Base-by-base conservation (phyloP, 208 protist genomes). In the Leishmania martiniquensis region DNA sequence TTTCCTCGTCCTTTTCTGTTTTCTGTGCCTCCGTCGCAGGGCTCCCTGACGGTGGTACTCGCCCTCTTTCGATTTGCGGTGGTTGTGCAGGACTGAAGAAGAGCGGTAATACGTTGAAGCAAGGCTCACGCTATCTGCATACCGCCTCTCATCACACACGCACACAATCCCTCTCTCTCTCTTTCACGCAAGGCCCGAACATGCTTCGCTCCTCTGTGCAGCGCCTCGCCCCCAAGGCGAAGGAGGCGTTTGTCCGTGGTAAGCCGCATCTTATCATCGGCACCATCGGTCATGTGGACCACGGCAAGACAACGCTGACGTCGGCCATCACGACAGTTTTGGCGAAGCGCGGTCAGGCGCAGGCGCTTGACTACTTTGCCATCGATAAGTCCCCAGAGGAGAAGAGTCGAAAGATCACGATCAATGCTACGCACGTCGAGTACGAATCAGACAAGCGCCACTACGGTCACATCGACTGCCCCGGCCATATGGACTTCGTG, bases 381-480 rank as follows among this genome's bases (percentile, higher is more conserved):
- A 98, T 99, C 83, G 99, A 99, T 94, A 99, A 99, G 82, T 98
- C 99, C 52, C 99, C 99, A 72, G 98, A 99, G 77, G 99, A 99
- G 91, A 99, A 99, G 82, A 96, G 98, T 81, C 97, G 99, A 84
- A 99, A 99, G 93, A 99, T 99, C 83, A 99, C 99, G 62, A 99
- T 99, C 88, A 99, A 99, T 84, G 94, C 96, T 85, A 95, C 97
- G 68, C 92, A 99, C 87, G 98, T 98, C 91, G 98, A 99, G 91
- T 99, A 99, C 95, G 97, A 99, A 87, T 99, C 99, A 49, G 87
- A 91, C 65, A 99, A 99, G 83, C 98, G 98, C 87, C 94, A 99
- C 87, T 99, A 99, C 90, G 99, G 98, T 70, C 98, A 99, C 92
- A 99, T 99, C 85, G 99, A 99, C 92, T 99, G 99, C 85, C 99